These are phyloP conservation scores for Pseudopithomyces maydicus DNA, from an alignment of 2,329 filamentous ascomycete species.

Conservation along the genomic window DNA sequence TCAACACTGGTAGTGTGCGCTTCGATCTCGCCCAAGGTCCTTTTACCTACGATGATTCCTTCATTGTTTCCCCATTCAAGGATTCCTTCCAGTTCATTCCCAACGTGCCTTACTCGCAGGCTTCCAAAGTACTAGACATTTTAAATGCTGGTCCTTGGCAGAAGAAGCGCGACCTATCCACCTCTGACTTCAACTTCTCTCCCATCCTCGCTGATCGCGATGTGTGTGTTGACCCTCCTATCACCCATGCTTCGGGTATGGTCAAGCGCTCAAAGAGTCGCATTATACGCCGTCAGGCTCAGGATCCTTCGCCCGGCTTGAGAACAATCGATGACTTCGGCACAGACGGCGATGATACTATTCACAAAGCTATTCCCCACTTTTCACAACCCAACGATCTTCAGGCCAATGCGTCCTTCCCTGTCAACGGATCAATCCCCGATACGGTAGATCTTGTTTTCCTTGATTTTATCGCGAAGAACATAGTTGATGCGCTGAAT, in stretches of 20 bases:
- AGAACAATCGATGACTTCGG: conserved; percentile 64
- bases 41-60: conserved; percentile 61
- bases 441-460: conserved; percentile 60
- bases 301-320: conserved; percentile 55
- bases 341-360: conserved; percentile 61
- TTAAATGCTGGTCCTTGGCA: conserved; percentile 53
- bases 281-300: conserved; percentile 56
- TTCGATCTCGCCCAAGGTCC: conserved; percentile 68
- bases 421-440: conserved; percentile 47
- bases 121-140: conserved; percentile 45
- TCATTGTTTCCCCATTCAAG: conserved; percentile 62
- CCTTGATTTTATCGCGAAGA: conserved; percentile 53
- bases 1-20: conserved; percentile 65
- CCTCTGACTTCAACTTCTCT: conserved; percentile 44
- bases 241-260: conserved; percentile 31
- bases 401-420: conserved; percentile 56
- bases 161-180: conserved; percentile 39
- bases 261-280: conserved; percentile 43
- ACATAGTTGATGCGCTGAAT: conserved; percentile 44
- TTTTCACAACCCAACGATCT: conserved; percentile 58
- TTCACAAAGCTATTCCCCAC: conserved; percentile 54
- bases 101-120: conserved; percentile 56
- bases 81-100: conserved; percentile 61
- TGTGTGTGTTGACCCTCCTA: conserved; percentile 55
- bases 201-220: conserved; percentile 47